Conservation (phyloP, 805 yeast species). For the Myxozyma vanderwaltii region DNA sequence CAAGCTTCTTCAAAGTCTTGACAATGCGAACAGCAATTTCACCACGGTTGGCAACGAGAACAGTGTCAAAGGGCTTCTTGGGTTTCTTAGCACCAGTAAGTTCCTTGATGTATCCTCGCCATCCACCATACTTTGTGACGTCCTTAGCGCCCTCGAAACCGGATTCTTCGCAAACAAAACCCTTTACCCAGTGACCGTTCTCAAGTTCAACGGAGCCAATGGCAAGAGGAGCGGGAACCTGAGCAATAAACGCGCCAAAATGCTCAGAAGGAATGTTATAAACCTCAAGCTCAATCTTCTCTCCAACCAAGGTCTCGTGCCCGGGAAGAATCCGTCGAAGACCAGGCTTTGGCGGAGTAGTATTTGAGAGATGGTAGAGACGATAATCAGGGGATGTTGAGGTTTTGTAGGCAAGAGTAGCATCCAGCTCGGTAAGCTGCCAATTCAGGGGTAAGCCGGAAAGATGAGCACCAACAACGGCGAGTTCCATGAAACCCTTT, state of each 20-base stretch:
- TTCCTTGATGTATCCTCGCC: conserved; percentile 63
- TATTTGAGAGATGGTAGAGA: conserved; percentile 78
- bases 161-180: conserved; percentile 89
- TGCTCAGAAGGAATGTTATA: conserved; percentile 76
- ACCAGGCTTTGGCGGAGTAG: conserved; percentile 89
- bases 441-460: conserved; percentile 87
- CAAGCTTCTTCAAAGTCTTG: conserved; percentile 77
- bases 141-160: conserved; percentile 83
- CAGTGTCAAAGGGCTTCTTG: conserved; percentile 43
- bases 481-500: conserved; percentile 59
- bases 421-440: conserved; percentile 86
- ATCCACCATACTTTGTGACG: conserved; percentile 85
- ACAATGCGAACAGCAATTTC: conserved; percentile 96
- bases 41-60: conserved; percentile 96
- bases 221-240: conserved; percentile 95
- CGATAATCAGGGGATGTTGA: conserved; percentile 71
- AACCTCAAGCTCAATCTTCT: conserved; percentile 70
- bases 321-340: conserved; percentile 54
- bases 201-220: conserved; percentile 88
- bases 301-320: conserved; percentile 27
- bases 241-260: conserved; percentile 79
- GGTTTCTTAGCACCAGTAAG: conserved; percentile 54
- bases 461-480: conserved; percentile 96
- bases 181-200: conserved; percentile 82
- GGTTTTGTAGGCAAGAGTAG: conserved; percentile 65